Percentiles rank a stretch among this genome's conserved stretches.
These are phyloP conservation scores for Quercus ilex DNA, from an alignment of 306 rosid species.

Conservation along the genomic window DNA sequence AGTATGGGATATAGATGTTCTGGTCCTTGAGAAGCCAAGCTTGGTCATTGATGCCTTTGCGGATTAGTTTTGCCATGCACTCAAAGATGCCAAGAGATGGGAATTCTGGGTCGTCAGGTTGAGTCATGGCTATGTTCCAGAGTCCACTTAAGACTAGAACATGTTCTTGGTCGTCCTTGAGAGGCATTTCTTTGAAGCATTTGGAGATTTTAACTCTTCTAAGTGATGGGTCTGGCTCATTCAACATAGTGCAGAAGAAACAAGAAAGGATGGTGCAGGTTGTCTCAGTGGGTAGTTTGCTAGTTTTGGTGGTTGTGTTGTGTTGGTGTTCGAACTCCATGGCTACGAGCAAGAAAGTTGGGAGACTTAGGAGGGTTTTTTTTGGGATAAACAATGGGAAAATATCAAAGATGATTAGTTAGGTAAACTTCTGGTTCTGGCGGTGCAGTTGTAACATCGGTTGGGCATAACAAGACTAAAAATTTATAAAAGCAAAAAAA, in stretches of 20 bases:
- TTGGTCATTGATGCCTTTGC: conserved; percentile 36
- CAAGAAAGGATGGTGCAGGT: conserved; percentile 33
- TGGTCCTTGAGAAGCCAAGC: conserved; percentile 53
- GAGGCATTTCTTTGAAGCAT: conserved; percentile 53
- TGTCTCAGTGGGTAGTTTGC: conserved; percentile 11
- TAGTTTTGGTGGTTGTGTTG: conserved; percentile 10
- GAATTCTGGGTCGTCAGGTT: conserved; percentile 57
- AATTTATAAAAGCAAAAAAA: neutral
- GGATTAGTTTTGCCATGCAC: conserved; percentile 58
- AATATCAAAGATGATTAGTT: neutral
- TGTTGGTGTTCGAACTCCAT: conserved; percentile 30
- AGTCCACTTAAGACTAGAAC: conserved; percentile 47
- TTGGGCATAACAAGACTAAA: conserved; percentile 8
- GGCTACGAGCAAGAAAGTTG: neutral
- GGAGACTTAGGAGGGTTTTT: neutral
- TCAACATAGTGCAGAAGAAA: conserved; percentile 62
- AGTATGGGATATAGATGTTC: conserved; percentile 63
- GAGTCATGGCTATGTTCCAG: conserved; percentile 60
- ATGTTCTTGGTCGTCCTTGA: conserved; percentile 39
- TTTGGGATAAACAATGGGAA: neutral
- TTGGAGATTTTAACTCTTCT: conserved; percentile 33
- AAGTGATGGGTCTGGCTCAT: conserved; percentile 38
- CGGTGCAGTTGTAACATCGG: conserved; percentile 3
- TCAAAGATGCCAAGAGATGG: conserved; percentile 62
- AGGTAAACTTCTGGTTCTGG: neutral